Conservation (phyloP, 768 basidiomycete species). For the Candolleomyces efflorescens region DNA sequence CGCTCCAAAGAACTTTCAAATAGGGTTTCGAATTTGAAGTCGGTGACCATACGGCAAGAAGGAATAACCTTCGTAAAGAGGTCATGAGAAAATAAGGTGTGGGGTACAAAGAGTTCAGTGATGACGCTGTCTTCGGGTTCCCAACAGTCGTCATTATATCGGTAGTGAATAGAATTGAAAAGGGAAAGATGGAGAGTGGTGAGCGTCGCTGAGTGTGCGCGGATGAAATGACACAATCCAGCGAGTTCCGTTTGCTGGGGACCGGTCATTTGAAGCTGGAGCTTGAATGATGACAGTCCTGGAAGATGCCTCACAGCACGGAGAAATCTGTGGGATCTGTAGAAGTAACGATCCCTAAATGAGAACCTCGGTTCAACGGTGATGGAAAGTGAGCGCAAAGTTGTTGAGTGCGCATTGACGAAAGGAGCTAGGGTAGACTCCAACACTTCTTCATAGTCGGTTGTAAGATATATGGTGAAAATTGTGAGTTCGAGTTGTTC, state of each 20-base stretch:
- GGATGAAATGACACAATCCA: background rate
- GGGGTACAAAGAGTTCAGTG: background rate
- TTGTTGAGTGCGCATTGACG: background rate
- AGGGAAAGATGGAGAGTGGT: background rate
- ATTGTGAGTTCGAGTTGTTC: background rate
- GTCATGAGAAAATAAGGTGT: background rate
- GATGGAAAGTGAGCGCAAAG: background rate
- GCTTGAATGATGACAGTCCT: background rate
- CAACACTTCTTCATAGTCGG: background rate
- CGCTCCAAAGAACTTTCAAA: background rate
- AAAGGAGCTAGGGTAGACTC: background rate
- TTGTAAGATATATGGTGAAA: background rate
- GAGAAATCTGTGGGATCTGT: background rate
- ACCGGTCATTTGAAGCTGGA: background rate
- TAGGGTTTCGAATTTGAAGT: background rate
- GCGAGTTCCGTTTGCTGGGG: background rate
- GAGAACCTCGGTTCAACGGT: background rate
- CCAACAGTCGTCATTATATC: background rate
- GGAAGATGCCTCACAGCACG: background rate
- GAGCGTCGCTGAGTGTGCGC: background rate
- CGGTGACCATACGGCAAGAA: background rate
- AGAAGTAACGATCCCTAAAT: background rate
- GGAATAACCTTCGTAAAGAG: background rate
- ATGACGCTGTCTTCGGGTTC: background rate
- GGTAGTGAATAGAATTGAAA: background rate